phyloP scores from a whole-genome alignment of 352 stramenopile genomes.

The Phytophthora boehmeriae region DNA sequence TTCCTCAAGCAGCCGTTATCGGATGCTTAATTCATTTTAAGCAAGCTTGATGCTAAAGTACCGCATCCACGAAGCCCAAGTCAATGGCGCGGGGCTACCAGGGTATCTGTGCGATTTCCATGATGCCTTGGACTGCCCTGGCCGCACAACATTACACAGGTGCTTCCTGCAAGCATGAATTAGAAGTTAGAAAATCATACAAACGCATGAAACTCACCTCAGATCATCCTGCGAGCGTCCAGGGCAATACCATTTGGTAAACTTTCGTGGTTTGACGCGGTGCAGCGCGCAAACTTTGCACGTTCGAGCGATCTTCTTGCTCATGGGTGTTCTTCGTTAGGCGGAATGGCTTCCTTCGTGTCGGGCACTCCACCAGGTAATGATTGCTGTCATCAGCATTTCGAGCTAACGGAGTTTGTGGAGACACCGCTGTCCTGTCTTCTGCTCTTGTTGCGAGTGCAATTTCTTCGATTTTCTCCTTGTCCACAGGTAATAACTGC shows the following conservation, averaged over 20 bases:
- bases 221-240: background rate
- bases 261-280: background rate
- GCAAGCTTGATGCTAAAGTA: too few species aligned
- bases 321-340: background rate
- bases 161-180: background rate
- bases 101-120: background rate
- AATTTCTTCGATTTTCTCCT: background rate
- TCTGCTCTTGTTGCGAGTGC: background rate
- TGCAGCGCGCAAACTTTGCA: background rate
- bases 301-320: background rate
- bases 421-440: background rate
- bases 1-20: too few species aligned
- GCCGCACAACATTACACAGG: background rate
- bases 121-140: background rate
- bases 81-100: too few species aligned
- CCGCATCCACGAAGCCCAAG: too few species aligned
- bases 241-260: too few species aligned
- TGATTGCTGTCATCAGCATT: background rate
- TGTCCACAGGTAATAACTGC: background rate
- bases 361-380: background rate
- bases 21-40: too few species aligned
- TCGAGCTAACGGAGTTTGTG: background rate
- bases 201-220: background rate
- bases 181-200: background rate
- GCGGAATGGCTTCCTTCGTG: background rate